Evolutionary conservation across 2,329 filamentous ascomycete genomes (phyloP), one percentile per base, ranked within the genome.

Genomic region (Xylariomycetidae sp.): DNA sequence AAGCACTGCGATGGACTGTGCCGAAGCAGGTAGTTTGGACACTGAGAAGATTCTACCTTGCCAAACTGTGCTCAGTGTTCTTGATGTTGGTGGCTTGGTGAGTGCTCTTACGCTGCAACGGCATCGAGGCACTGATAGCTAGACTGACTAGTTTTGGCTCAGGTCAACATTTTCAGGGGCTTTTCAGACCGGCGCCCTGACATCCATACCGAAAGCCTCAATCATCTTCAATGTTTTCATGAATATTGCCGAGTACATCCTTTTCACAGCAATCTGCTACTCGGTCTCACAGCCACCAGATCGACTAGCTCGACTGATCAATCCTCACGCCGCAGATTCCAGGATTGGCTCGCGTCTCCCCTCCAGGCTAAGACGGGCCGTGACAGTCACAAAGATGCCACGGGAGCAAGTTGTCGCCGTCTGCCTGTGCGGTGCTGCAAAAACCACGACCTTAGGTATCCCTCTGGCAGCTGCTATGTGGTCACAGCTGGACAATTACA

Each of bases 341-440:
- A 43, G 30, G 22, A 20, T 54, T 4, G 42, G 45, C 3, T 35
- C 30, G 2, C 44, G 37, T 30, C 43, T 62, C 8, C 62, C 61
- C 2, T 17, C 22, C 1, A 26, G 42, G n/a, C 5, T 61, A 27
- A 49, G 53, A 36, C 56, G 54, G 27, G 50, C 46, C 7, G n/a
- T 76, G 2, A 70, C 69, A 2, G 54, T 71, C 3, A 57, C 67
- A 22, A 75, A 69, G 48, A 66, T 84, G 53, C 60, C 70, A 1
- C 71, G 70, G 23, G 70, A 74, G 37, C 77, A 85, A 46, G 74
- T 81, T 0, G 73, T 86, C 31, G 80, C 83, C 0, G 74, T 85
- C 11, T 85, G 81, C 46, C 86, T 86, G 56, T 85, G 81, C 48
- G 80, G 77, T 16, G 80, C 82, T 0, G 82, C 82, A 11, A 88